Conservation (phyloP, 1,284 basidiomycete species). For the Pseudozyma flocculosa region DNA sequence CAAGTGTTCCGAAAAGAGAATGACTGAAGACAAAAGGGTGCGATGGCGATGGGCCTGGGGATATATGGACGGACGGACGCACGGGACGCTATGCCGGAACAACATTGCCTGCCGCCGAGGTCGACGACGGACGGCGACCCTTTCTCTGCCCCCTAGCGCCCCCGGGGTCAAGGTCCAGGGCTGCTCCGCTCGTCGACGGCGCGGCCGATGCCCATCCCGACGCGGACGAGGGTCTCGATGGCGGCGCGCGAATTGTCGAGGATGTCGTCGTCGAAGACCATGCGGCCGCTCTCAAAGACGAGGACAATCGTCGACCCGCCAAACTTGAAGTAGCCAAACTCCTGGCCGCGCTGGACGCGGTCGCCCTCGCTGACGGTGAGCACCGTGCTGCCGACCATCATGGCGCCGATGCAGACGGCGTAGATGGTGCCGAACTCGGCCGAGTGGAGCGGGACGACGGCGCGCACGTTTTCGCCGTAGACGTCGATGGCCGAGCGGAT, state of each 20-base stretch:
- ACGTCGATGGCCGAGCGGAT: slow-evolving; percentile 80
- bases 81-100: too few relatives aligned
- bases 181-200: background rate
- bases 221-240: slow-evolving; percentile 73
- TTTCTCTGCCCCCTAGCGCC: too few relatives aligned
- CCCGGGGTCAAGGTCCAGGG: too few relatives aligned
- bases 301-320: slow-evolving; percentile 52
- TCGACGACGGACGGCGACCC: too few relatives aligned
- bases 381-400: slow-evolving; percentile 68
- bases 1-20: too few relatives aligned
- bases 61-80: too few relatives aligned
- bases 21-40: too few relatives aligned
- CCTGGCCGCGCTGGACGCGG: slow-evolving; percentile 75
- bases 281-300: slow-evolving; percentile 68
- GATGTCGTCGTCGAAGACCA: slow-evolving; percentile 90
- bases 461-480: slow-evolving; percentile 83
- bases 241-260: slow-evolving; percentile 67
- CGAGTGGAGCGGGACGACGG: slow-evolving; percentile 57
- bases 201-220: slow-evolving; percentile 57
- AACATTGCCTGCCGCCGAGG: too few relatives aligned
- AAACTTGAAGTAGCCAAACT: slow-evolving; percentile 68
- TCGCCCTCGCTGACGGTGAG: slow-evolving; percentile 84
- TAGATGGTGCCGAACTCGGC: slow-evolving; percentile 33
- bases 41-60: too few relatives aligned
- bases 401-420: slow-evolving; percentile 59